Base-by-base conservation (phyloP, 768 basidiomycete genomes). In the Serendipita vermifera region DNA sequence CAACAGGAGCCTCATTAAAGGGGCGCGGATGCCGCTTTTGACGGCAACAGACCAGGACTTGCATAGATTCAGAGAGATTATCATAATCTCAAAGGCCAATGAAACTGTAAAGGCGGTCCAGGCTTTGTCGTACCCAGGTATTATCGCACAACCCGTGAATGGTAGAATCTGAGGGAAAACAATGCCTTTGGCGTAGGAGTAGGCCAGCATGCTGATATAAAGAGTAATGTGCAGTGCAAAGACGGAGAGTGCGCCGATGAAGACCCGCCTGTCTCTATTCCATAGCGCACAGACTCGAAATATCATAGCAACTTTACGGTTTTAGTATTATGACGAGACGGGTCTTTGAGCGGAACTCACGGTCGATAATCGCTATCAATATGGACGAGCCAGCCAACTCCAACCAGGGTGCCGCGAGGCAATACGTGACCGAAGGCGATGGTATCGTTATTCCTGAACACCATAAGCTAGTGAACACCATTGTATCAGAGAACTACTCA, bases 251-350 rank as follows among this genome's bases (percentile, higher is more conserved):
- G 29, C 32, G 20, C 24, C 5, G 27, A 51, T 1, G 15, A 51
- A 29, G 27, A 51, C 6, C 15, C 4, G 46, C n/a, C 46, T 2
- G 5, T 20, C 24, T 7, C 46, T 20, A n/a, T 51, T 51, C 46
- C 46, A 51, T 9, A 51, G 46, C 3, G 46, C 46, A 51, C 32
- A 51, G 20, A 51, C 27, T 15, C 46, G 46, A n/a, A 29, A 51
- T 20, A 51, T 31, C 22, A 51, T 20, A 26, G 27, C 27, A 22
- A 51, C 46, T 51, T 31, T 24, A 43, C 11, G 40, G 40, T 14
- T 43, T 43, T 24, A 14, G 2, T 22, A 22, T 20, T 7, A 31
- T 9, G 31, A 11, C 9, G 3, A 2, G 2, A 51, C 2, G 31
- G 41, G 41, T 15, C 1, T n/a, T n/a, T n/a, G n/a, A 36, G n/a